Percentiles rank a stretch among this genome's conserved stretches.
phyloP scores from a whole-genome alignment of 192 early-diverging fungal genomes.

The Gaertneriomyces sp. region DNA sequence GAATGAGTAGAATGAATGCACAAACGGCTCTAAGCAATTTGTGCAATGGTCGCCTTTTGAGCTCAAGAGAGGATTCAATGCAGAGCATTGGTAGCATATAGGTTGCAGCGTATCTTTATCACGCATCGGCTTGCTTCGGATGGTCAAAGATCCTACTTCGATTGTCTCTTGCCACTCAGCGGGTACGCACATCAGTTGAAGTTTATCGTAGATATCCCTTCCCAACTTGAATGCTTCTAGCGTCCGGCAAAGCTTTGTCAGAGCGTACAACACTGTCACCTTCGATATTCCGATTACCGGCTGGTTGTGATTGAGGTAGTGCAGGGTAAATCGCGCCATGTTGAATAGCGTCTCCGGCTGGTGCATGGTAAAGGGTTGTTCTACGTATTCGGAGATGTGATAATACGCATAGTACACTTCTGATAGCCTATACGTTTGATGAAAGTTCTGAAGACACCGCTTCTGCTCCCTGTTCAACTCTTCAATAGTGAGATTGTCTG shows the following conservation, averaged over 20 bases:
- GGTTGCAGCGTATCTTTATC: constrained; percentile 46
- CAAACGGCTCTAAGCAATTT: constrained; percentile 46
- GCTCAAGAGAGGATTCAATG: constrained; percentile 43
- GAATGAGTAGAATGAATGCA: constrained; percentile 53
- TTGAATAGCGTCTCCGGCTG: constrained; percentile 47
- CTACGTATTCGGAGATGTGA: constrained; percentile 46
- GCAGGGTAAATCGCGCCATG: constrained; percentile 50
- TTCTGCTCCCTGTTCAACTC: constrained; percentile 31
- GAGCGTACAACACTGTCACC: constrained; percentile 41
- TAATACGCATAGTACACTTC: constrained; percentile 57
- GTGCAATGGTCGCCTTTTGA: constrained; percentile 44
- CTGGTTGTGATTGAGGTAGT: constrained; percentile 32
- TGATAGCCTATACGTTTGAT: constrained; percentile 31
- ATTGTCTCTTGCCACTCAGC: constrained; percentile 46
- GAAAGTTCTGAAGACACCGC: constrained; percentile 26
- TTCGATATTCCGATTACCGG: constrained; percentile 49
- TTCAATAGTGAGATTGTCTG: constrained; percentile 16
- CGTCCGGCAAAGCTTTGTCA: constrained; percentile 45
- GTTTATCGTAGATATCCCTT: constrained; percentile 43
- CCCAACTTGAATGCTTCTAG: constrained; percentile 47
- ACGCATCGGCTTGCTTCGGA: constrained; percentile 40
- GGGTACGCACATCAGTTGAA: constrained; percentile 38
- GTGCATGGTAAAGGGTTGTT: constrained; percentile 57
- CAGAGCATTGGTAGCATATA: constrained; percentile 47
- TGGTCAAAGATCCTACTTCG: constrained; percentile 45